Evolutionary conservation across 371 early-diverging fungal genomes (phyloP), one percentile per base, ranked within the genome.

Genomic region (Saksenaea oblongispora): DNA sequence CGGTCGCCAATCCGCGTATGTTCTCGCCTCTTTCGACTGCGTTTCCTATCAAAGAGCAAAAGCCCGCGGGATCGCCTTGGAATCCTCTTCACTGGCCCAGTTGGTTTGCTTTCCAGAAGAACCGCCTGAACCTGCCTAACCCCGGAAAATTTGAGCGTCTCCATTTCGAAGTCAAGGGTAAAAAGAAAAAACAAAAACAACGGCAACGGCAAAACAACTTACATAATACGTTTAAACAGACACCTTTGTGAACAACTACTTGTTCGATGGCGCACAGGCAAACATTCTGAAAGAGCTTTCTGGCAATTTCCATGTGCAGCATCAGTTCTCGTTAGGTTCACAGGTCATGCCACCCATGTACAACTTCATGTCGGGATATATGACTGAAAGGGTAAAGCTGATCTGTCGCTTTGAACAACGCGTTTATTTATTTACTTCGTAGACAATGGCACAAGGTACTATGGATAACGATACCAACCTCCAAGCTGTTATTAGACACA

Each of bases 201-300:
- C 35, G 11, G 41, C 34, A 24, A 26, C 34, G 42, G 3, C 26
- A 27, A 57, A 55, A 54, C 15, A 58, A 53, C 14, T 28, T n/a
- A 34, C 34, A 37, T 26, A 31, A 56, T 53, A n/a, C 18, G 11
- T 56, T 1, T 27, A 14, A 28, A 68, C 77, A 94, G 93, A 86
- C 62, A 82, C 88, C 14, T 91, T 93, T 71, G 80, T 91, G 62
- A 87, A 90, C 66, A 85, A 91, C 77, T 90, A 88, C 73, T 74
- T 93, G 68, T 93, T 98, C 72, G 98, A 98, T 66, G 99, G 99
- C 64, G 97, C 92, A 34, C 93, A 93, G 67, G 92, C 95, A 61
- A 97, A 97, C 70, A 86, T 97, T 67, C 88, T 91, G 44, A 95
- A 95, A 72, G 86, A 92, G 47, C 83, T 96, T 73, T 94, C 94